phyloP scores from a whole-genome alignment of 768 basidiomycete genomes.

The Lactarius hengduanensis region DNA sequence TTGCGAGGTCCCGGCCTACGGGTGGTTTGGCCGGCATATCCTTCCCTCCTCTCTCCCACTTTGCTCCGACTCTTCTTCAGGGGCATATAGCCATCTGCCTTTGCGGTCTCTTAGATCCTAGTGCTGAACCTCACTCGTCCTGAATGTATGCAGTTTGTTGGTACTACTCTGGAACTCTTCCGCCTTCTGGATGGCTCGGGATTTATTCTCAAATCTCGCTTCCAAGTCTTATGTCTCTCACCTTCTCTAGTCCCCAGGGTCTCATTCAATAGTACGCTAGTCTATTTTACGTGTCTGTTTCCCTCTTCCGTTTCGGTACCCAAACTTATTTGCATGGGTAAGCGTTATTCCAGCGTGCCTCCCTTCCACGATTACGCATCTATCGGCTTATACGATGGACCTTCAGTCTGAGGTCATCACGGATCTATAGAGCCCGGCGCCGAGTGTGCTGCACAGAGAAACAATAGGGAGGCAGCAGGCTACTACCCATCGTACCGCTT shows the following conservation, averaged over 20 bases:
- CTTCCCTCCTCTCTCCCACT: conserved; percentile 45
- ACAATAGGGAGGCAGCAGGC: conserved; percentile 52
- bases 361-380: conserved; percentile 53
- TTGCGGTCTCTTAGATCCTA: conserved; percentile 53
- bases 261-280: conserved; percentile 53
- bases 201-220: conserved; percentile 33
- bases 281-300: conserved; percentile 47
- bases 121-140: conserved; percentile 35
- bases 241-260: conserved; percentile 58
- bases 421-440: conserved; percentile 66
- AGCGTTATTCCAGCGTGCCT: conserved; percentile 51
- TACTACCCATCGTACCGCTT: conserved; percentile 63
- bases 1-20: too few species aligned
- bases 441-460: conserved; percentile 52
- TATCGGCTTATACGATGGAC: conserved; percentile 51
- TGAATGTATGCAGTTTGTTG: neutral
- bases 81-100: conserved; percentile 59
- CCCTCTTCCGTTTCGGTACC: neutral
- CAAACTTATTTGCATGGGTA: conserved; percentile 30
- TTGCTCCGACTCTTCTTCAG: conserved; percentile 51
- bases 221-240: conserved; percentile 2
- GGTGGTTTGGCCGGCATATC: neutral
- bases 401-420: conserved; percentile 63
- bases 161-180: conserved; percentile 47
- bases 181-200: conserved; percentile 61